phyloP scores from a whole-genome alignment of 2,329 filamentous ascomycete genomes.

The Plenodomus biglobosus region DNA sequence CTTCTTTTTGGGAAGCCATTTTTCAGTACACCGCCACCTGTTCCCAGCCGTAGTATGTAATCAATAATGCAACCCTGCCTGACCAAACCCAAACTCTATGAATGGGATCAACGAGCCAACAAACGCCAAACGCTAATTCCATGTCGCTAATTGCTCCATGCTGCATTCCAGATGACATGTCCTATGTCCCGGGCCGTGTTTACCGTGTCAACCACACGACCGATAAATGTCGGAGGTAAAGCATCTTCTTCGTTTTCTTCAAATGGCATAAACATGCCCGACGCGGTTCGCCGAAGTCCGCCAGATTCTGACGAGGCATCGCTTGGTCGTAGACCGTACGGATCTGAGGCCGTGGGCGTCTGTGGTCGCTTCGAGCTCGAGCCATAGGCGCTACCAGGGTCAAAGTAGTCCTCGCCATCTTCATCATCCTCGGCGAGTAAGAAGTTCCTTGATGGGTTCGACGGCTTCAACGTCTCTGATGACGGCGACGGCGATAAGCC shows the following conservation, averaged over 20 bases:
- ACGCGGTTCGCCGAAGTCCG: constrained; percentile 75
- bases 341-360: constrained; percentile 38
- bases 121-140: constrained; percentile 30
- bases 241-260: constrained; percentile 70
- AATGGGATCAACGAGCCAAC: constrained; percentile 19
- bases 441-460: constrained; percentile 66
- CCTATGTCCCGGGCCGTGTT: constrained; percentile 66
- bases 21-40: constrained; percentile 22
- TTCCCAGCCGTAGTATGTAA: constrained; percentile 15
- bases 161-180: constrained; percentile 68
- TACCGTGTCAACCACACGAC: constrained; percentile 76
- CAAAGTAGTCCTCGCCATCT: constrained; percentile 49
- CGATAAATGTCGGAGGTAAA: constrained; percentile 64
- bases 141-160: constrained; percentile 54
- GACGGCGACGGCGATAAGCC: constrained; percentile 72
- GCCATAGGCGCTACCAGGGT: constrained; percentile 44
- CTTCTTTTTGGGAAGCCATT: constrained; percentile 9
- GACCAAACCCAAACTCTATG: constrained; percentile 18
- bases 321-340: constrained; percentile 22
- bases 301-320: constrained; percentile 28
- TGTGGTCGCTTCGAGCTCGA: constrained; percentile 38
- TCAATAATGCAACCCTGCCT: constrained; percentile 15
- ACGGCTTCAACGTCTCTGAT: constrained; percentile 76
- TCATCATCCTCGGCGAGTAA: constrained; percentile 62
- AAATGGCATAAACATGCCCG: constrained; percentile 89